Conservation (phyloP, 1,284 basidiomycete genomes). For the Moesziomyces globuligerus region DNA sequence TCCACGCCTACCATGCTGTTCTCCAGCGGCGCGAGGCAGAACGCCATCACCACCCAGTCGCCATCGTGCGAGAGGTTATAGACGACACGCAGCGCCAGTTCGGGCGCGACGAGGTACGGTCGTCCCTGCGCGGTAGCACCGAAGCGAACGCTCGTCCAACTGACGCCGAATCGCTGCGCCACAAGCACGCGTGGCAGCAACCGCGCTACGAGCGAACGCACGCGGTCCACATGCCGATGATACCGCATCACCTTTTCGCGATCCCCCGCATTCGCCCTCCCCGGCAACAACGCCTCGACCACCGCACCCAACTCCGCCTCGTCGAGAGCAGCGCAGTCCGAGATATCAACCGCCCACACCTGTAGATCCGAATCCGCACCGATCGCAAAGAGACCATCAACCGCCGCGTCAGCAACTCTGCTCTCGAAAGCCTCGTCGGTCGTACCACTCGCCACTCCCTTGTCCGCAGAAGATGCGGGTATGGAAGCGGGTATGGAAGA, state of each 20-base stretch:
- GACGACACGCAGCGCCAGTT: constrained; percentile 22
- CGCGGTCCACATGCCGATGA: constrained; percentile 44
- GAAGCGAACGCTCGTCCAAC: constrained; percentile 14
- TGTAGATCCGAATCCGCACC: constrained; percentile 14
- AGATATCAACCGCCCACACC: constrained; percentile 55
- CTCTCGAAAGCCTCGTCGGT: background rate
- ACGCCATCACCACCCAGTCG: constrained; percentile 63
- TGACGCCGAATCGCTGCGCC: constrained; percentile 4
- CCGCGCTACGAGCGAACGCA: constrained; percentile 44
- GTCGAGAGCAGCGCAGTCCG: constrained; percentile 3
- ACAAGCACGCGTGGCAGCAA: constrained; percentile 43
- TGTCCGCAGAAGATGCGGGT: background rate
- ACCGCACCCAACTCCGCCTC: constrained; percentile 8
- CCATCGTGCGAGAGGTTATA: constrained; percentile 63
- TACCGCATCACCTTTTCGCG: constrained; percentile 42
- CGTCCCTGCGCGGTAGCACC: constrained; percentile 29
- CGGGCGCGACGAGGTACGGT: constrained; percentile 24
- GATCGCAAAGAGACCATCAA: background rate
- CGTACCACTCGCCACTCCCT: background rate
- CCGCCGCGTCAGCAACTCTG: constrained; percentile 18
- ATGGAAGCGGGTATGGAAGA: background rate
- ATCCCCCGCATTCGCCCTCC: constrained; percentile 11
- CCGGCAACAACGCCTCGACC: constrained; percentile 21
- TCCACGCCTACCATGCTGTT: constrained; percentile 50
- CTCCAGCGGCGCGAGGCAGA: constrained; percentile 1